Evolutionary conservation across 345 rosid genomes (phyloP).

Genomic region (Theobroma cacao): DNA sequence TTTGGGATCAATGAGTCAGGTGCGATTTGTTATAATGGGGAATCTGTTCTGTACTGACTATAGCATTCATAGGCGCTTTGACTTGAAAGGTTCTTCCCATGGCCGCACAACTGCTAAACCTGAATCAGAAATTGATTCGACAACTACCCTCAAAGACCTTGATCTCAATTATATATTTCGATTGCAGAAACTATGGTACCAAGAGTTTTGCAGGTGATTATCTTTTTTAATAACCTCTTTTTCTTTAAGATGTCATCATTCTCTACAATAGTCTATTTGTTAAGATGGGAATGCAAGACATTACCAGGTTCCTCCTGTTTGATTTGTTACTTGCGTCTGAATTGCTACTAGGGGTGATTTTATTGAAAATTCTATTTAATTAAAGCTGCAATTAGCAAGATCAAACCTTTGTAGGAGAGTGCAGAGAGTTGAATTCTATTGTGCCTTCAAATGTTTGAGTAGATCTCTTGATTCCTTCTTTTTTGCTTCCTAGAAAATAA

Average conservation of each 20-base stretch:
- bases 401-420: neutral
- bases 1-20: slow-evolving; percentile 41
- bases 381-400: neutral
- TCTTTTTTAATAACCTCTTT: neutral
- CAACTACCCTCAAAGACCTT: slow-evolving; percentile 92
- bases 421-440: neutral
- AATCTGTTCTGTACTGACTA: slow-evolving; percentile 78
- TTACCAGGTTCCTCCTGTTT: neutral
- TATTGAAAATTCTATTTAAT: neutral
- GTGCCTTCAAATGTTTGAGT: neutral
- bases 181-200: slow-evolving; percentile 72
- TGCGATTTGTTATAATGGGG: slow-evolving; percentile 92
- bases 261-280: neutral
- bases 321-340: neutral
- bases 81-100: slow-evolving; percentile 96
- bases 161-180: slow-evolving; percentile 82
- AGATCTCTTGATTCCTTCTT: neutral
- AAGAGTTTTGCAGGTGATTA: slow-evolving; percentile 83
- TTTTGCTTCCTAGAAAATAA: neutral
- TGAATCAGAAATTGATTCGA: slow-evolving; percentile 84
- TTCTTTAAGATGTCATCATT: neutral
- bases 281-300: neutral
- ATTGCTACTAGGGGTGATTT: neutral
- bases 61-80: slow-evolving; percentile 83
- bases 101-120: slow-evolving; percentile 85